Percentiles rank a stretch among this genome's conserved stretches.
phyloP scores from a whole-genome alignment of 352 stramenopile genomes.

The Aphanomyces cochlioides region DNA sequence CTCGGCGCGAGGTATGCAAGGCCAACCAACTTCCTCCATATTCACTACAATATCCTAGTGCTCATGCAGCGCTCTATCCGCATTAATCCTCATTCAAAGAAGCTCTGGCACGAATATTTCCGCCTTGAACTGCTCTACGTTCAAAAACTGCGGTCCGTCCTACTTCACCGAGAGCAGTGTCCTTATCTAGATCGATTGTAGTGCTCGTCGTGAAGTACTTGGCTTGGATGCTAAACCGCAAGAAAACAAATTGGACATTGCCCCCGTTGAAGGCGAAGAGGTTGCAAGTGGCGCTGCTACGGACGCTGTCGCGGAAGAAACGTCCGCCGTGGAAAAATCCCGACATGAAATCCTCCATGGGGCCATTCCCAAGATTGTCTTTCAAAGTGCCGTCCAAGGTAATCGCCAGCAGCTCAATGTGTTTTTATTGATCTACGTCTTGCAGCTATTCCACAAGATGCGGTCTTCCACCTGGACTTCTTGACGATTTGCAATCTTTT shows the following conservation, averaged over 20 bases:
- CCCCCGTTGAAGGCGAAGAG: slow-evolving; percentile 32
- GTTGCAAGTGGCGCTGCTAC: slow-evolving; percentile 39
- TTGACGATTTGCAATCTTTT: slow-evolving; percentile 76
- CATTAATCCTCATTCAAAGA: slow-evolving; percentile 75
- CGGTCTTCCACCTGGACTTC: slow-evolving; percentile 72
- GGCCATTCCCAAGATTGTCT: slow-evolving; percentile 81
- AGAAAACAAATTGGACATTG: slow-evolving; percentile 33
- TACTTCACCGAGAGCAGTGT: background rate
- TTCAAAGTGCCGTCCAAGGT: slow-evolving; percentile 56
- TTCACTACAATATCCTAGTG: slow-evolving; percentile 32
- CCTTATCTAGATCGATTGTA: slow-evolving; percentile 21
- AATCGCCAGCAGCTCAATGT: background rate
- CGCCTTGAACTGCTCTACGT: slow-evolving; percentile 88
- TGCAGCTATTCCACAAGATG: slow-evolving; percentile 50
- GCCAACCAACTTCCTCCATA: background rate
- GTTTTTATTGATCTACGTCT: background rate
- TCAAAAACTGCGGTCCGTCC: slow-evolving; percentile 70
- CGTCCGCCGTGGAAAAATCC: slow-evolving; percentile 54
- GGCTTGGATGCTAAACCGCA: slow-evolving; percentile 48
- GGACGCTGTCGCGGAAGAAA: slow-evolving; percentile 34
- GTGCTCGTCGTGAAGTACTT: slow-evolving; percentile 71
- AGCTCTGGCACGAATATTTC: slow-evolving; percentile 90
- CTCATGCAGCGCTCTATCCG: slow-evolving; percentile 91
- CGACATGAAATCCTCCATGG: slow-evolving; percentile 70
- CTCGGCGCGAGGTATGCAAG: slow-evolving; percentile 51